Base-by-base conservation (phyloP, 768 basidiomycete species). In the Lactarius sp. region DNA sequence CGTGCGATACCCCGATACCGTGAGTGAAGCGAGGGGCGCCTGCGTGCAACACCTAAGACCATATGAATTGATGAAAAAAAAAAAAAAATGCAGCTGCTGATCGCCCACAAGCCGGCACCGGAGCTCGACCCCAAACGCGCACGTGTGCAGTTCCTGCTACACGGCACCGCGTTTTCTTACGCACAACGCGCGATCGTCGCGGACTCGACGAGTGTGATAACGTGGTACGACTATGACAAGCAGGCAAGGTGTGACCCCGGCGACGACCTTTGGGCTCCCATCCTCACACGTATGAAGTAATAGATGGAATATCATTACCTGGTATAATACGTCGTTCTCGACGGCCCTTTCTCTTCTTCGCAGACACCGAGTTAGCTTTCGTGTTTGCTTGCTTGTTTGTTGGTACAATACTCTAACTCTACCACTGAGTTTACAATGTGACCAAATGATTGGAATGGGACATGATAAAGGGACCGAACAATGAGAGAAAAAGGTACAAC, bases 161-260 rank as follows among this genome's bases (percentile, higher is more conserved):
- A 73, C 7, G 80, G 82, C 10, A 79, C 78, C 18, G 83, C 86
- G 9, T 91, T 85, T 73, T 90, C 89, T 12, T 78, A 87, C 51
- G 69, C 76, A 14, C 89, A 90, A 71, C 76, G 79, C 47, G 76
- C 81, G 10, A 78, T 87, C 57, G 88, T 89, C 6, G 82, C 87
- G 0, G 80, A 84, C 63, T 83, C 86, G 3, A 82, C 84, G 67
- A 82, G 85, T 61, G 78, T 80, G 3, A 70, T 88, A 20, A 88
- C 89, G 9, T 91, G 89, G 89, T 91, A 89, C 64, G 85, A 91
- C 71, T 90, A 91, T 66, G 85, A 88, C 60, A 76, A 67, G 18
- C 77, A 88, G 58, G 79, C 74, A 72, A 90, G 88, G 72, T 83
- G 82, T 64, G 80, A 81, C 68, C 87, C 88, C 6, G 84, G 83